These are phyloP conservation scores for Misopates orontium DNA, from an alignment of 257 asterid genomes.

Conservation along the genomic window DNA sequence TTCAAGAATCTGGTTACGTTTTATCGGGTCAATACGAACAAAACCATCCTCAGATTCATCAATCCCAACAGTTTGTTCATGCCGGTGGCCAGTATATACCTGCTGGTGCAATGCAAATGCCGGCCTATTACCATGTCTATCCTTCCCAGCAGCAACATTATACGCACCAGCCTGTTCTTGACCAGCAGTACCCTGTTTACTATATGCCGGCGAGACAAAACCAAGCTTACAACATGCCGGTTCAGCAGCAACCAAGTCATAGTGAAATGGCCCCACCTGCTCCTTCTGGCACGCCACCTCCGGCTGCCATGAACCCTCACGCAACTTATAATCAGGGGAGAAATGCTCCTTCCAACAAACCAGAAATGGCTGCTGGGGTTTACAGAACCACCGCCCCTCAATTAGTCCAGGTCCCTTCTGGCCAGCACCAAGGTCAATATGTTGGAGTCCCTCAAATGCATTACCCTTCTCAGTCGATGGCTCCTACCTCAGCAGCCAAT, in stretches of 20 bases:
- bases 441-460: slow-evolving; percentile 75
- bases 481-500: slow-evolving; percentile 59
- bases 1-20: slow-evolving; percentile 57
- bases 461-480: slow-evolving; percentile 70
- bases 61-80: slow-evolving; percentile 68
- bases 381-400: slow-evolving; percentile 64
- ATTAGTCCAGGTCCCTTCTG: slow-evolving; percentile 55
- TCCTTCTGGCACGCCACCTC: slow-evolving; percentile 58
- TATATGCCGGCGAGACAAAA: slow-evolving; percentile 57
- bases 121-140: slow-evolving; percentile 64
- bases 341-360: slow-evolving; percentile 49
- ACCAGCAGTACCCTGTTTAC: slow-evolving; percentile 76
- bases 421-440: slow-evolving; percentile 58
- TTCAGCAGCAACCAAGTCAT: slow-evolving; percentile 60
- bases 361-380: slow-evolving; percentile 63
- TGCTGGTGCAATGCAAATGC: slow-evolving; percentile 53
- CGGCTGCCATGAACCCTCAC: slow-evolving; percentile 49
- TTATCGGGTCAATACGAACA: slow-evolving; percentile 61
- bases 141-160: slow-evolving; percentile 70
- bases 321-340: slow-evolving; percentile 46
- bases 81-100: slow-evolving; percentile 65
- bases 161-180: slow-evolving; percentile 55
- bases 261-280: slow-evolving; percentile 50
- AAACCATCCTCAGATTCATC: slow-evolving; percentile 64
- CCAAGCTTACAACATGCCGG: slow-evolving; percentile 62